Percentiles rank a stretch among this genome's conserved stretches.
phyloP scores from a whole-genome alignment of 805 yeast species.

The Metschnikowia henanensis region DNA sequence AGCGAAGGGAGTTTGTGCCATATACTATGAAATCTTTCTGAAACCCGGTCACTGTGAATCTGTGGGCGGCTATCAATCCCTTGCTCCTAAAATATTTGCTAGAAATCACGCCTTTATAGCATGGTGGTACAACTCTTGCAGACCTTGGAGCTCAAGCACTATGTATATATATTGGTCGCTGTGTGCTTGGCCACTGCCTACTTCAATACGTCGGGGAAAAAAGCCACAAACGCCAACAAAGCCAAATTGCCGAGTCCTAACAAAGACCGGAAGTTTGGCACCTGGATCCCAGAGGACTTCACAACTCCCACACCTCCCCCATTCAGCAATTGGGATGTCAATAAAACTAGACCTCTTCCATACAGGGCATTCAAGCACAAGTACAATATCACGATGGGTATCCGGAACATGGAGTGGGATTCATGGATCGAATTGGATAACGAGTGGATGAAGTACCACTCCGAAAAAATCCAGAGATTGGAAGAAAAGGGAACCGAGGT shows the following conservation, averaged over 20 bases:
- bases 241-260: conserved; percentile 25
- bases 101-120: too few relatives aligned
- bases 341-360: conserved; percentile 54
- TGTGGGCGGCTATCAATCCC: background rate
- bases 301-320: conserved; percentile 50
- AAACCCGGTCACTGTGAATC: too few relatives aligned
- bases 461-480: conserved; percentile 51
- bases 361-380: conserved; percentile 67
- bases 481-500: conserved; percentile 45
- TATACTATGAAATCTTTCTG: too few relatives aligned
- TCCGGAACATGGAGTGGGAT: conserved; percentile 58
- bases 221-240: conserved; percentile 1
- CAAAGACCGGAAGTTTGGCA: conserved; percentile 47
- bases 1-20: background rate
- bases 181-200: conserved; percentile 11
- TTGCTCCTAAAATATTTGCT: background rate
- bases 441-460: conserved; percentile 59
- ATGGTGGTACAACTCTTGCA: conserved; percentile 3
- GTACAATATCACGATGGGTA: conserved; percentile 69
- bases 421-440: conserved; percentile 70
- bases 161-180: conserved; percentile 13
- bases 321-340: conserved; percentile 49
- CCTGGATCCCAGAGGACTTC: conserved; percentile 55
- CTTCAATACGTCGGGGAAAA: conserved; percentile 6
- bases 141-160: conserved; percentile 14